Evolutionary conservation across 2,329 filamentous ascomycete species (phyloP).

Genomic region (Colletotrichum sp.): DNA sequence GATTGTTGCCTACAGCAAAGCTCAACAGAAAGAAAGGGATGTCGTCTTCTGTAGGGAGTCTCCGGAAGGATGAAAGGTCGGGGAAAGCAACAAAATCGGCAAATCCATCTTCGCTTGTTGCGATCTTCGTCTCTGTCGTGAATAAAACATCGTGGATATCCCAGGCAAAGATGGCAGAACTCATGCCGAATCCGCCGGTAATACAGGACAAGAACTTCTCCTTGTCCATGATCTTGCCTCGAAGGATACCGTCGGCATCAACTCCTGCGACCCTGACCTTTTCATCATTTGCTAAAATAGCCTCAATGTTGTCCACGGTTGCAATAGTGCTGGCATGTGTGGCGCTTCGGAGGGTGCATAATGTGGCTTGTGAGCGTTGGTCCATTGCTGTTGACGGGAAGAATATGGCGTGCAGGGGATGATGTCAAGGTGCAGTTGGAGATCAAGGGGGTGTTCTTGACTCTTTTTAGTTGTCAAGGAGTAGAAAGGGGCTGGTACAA

Average conservation of each 20-base stretch:
- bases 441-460: not conserved
- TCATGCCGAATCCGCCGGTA: conserved; percentile 77
- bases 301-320: not conserved
- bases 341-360: not conserved
- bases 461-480: not conserved
- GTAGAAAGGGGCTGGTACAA: not conserved
- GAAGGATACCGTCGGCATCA: conserved; percentile 78
- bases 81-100: conserved; percentile 64
- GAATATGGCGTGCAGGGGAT: not conserved
- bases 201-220: conserved; percentile 81
- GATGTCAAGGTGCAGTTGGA: not conserved
- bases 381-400: not conserved
- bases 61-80: conserved; percentile 71
- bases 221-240: conserved; percentile 82
- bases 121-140: conserved; percentile 43
- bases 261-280: conserved; percentile 65
- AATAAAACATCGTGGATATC: conserved; percentile 88
- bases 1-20: conserved; percentile 64
- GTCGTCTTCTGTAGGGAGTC: conserved; percentile 81
- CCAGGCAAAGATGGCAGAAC: conserved; percentile 58
- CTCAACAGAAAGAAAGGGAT: conserved; percentile 78
- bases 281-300: conserved; percentile 4
- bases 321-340: not conserved
- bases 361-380: not conserved
- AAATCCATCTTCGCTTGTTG: not conserved